Evolutionary conservation across 768 basidiomycete species (phyloP).

Genomic region (Multifurca ochricompacta): DNA sequence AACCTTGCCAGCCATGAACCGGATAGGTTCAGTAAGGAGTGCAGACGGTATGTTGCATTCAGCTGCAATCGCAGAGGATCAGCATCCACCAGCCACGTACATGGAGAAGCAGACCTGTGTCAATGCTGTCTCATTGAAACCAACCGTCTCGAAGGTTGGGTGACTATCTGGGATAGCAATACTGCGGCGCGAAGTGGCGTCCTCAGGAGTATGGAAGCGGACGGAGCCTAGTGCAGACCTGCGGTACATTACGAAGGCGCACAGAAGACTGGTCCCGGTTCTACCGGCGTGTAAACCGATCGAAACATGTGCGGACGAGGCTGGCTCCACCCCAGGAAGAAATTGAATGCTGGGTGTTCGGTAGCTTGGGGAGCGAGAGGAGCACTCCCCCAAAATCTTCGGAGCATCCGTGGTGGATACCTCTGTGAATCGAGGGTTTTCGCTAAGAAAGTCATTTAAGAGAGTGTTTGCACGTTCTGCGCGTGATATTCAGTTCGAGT

Average conservation of each 20-base stretch:
- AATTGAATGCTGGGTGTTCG: constrained; percentile 3
- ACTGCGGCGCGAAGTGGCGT: not conserved
- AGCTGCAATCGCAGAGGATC: constrained; percentile 4
- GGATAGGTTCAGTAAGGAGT: constrained; percentile 13
- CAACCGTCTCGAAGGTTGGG: constrained; percentile 8
- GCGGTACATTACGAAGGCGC: constrained; percentile 13
- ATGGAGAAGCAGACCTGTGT: constrained; percentile 4
- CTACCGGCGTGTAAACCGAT: not conserved
- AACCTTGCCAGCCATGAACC: constrained; percentile 19
- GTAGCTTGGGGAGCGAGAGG: not conserved
- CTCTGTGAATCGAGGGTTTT: constrained; percentile 14
- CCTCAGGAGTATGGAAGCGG: constrained; percentile 11
- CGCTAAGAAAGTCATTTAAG: constrained; percentile 10
- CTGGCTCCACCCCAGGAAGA: not conserved
- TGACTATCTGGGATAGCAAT: not conserved
- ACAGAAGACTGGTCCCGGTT: not conserved
- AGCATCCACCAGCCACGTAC: not conserved
- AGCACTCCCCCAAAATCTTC: constrained; percentile 12
- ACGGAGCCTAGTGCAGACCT: constrained; percentile 15
- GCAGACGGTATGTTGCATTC: constrained; percentile 18
- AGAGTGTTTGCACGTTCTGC: constrained; percentile 7
- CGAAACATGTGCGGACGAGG: not conserved
- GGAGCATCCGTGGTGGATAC: constrained; percentile 13
- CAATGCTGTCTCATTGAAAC: constrained; percentile 7
- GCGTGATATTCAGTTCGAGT: not conserved